Evolutionary conservation across 148 eudicot genomes (phyloP).

Genomic region (Diospyros kaki): DNA sequence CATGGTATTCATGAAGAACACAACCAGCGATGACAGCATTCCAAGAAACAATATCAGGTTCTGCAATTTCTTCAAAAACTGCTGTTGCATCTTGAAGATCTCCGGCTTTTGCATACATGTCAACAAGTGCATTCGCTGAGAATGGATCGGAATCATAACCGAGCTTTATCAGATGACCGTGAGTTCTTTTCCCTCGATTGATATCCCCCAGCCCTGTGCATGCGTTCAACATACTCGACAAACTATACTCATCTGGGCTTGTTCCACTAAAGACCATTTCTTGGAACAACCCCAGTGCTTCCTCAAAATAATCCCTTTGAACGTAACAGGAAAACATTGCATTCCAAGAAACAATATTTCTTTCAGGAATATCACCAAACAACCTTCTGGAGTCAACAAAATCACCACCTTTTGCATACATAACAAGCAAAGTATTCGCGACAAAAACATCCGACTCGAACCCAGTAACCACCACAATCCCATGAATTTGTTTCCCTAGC

Average conservation of each 20-base stretch:
- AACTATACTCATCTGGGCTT: conserved; percentile 45
- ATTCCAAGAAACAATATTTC: conserved; percentile 47
- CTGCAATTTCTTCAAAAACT: conserved; percentile 33
- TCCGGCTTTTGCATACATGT: conserved; percentile 57
- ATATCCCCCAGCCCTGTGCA: conserved; percentile 35
- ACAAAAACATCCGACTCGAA: conserved; percentile 59
- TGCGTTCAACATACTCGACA: conserved; percentile 51
- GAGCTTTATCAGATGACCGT: conserved; percentile 26
- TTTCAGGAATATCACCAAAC: conserved; percentile 49
- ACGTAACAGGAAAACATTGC: conserved; percentile 13
- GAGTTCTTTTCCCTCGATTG: conserved; percentile 14
- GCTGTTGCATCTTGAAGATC: conserved; percentile 24
- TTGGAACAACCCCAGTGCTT: conserved; percentile 14
- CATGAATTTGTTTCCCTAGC: conserved; percentile 56
- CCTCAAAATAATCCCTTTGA: conserved; percentile 5
- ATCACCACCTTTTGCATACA: conserved; percentile 80
- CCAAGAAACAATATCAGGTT: conserved; percentile 56
- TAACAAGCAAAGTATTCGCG: conserved; percentile 56
- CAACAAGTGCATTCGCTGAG: conserved; percentile 53
- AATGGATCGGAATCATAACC: conserved; percentile 49
- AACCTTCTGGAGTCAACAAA: conserved; percentile 43
- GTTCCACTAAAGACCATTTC: conserved; percentile 42
- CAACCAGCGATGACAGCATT: conserved; percentile 59
- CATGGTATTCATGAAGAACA: conserved; percentile 55
- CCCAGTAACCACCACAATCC: conserved; percentile 52